A percentile compares a stretch with the other conserved stretches of the same genome.
Conservation (phyloP, 768 basidiomycete genomes). For the Mycena haematopus region DNA sequence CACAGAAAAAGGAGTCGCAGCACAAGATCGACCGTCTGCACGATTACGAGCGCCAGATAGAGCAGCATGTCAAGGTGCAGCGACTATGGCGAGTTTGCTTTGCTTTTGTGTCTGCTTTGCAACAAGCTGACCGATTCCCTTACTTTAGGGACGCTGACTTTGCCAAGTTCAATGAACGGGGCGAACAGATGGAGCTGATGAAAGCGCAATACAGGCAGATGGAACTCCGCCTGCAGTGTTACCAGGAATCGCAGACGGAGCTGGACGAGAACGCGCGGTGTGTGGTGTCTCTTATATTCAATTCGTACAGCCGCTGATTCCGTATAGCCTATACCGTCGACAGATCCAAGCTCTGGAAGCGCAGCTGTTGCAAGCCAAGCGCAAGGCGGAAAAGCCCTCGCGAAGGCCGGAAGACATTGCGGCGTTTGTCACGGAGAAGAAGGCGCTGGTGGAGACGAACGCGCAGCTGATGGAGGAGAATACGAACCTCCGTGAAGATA, state of each 20-base stretch:
- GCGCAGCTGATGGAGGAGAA: conserved; percentile 65
- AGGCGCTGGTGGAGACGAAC: conserved; percentile 54
- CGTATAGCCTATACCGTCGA: conserved; percentile 57
- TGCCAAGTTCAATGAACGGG: conserved; percentile 68
- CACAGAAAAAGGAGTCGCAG: conserved; percentile 75
- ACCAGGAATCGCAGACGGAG: conserved; percentile 57
- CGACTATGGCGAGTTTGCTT: conserved; percentile 68
- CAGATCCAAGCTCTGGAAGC: conserved; percentile 70
- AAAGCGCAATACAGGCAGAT: conserved; percentile 68
- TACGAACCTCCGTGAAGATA: conserved; percentile 54
- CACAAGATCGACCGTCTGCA: conserved; percentile 82
- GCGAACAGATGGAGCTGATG: conserved; percentile 61
- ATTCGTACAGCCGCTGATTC: conserved; percentile 6
- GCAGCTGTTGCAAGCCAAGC: conserved; percentile 53
- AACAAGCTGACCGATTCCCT: conserved; percentile 5
- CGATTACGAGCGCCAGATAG: conserved; percentile 89
- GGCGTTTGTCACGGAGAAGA: conserved; percentile 54
- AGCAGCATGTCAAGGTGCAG: conserved; percentile 79
- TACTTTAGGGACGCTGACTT: conserved; percentile 76
- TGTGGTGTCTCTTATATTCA: conserved; percentile 27
- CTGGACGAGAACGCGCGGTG: conserved; percentile 69
- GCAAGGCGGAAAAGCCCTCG: conserved; percentile 44
- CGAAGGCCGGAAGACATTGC: conserved; percentile 48
- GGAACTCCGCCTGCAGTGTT: conserved; percentile 65
- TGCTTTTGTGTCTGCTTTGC: not conserved